These are phyloP conservation scores for Trametes cingulata DNA, from an alignment of 768 basidiomycete species.

Conservation along the genomic window DNA sequence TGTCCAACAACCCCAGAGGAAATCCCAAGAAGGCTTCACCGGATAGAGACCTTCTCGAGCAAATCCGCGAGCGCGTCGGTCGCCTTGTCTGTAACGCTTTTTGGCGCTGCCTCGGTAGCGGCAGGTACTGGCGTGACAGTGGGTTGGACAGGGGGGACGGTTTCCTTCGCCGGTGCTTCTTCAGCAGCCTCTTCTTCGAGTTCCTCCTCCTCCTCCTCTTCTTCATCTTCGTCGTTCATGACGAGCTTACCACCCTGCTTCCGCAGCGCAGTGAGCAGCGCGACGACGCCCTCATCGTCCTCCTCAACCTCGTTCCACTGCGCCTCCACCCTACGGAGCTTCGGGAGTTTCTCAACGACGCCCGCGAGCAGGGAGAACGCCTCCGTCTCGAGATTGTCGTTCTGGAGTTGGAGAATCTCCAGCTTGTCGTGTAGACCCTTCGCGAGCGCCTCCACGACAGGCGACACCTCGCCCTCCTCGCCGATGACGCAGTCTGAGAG, in stretches of 20 bases:
- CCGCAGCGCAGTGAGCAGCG: conserved; percentile 55
- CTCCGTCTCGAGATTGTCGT: conserved; percentile 81
- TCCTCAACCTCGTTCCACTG: conserved; percentile 92
- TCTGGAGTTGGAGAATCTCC: conserved; percentile 80
- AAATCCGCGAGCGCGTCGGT: conserved; percentile 66
- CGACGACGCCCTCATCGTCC: conserved; percentile 62
- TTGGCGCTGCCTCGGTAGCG: conserved; percentile 17
- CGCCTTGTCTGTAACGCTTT: conserved; percentile 33
- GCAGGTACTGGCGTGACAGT: not conserved
- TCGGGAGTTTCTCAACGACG: conserved; percentile 61
- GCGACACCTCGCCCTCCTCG: conserved; percentile 75
- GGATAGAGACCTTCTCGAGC: conserved; percentile 58
- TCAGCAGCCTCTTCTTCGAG: conserved; percentile 55
- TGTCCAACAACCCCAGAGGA: not conserved
- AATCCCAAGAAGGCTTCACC: not conserved
- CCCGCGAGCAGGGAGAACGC: conserved; percentile 68
- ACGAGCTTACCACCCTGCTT: conserved; percentile 67
- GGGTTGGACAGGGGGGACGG: conserved; percentile 22
- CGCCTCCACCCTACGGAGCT: conserved; percentile 72
- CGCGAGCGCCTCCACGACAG: conserved; percentile 59
- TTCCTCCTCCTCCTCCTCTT: conserved; percentile 62
- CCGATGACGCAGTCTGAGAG: conserved; percentile 91
- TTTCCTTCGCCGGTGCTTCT: conserved; percentile 38
- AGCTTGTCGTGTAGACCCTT: conserved; percentile 74
- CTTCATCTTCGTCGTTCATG: conserved; percentile 79